Conservation (phyloP, 768 basidiomycete species). For the Suillus placidus region DNA sequence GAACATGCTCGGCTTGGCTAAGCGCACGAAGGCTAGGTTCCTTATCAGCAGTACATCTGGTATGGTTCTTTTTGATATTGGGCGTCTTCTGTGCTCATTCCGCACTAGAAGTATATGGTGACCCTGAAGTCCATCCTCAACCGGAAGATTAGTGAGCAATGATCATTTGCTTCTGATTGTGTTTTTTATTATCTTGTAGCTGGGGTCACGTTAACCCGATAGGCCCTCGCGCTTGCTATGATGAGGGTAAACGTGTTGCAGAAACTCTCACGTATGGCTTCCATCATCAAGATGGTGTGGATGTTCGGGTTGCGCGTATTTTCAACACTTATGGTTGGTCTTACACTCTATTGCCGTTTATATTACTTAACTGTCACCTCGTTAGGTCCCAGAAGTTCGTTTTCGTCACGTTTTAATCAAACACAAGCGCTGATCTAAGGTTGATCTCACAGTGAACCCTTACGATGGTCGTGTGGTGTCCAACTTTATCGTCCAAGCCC, state of each 20-base stretch:
- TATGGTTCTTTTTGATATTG: constrained; percentile 35
- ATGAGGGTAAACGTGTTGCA: constrained; percentile 98
- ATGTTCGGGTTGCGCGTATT: constrained; percentile 96
- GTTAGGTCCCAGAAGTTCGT: constrained; percentile 65
- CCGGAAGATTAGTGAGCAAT: constrained; percentile 85
- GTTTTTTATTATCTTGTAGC: constrained; percentile 43
- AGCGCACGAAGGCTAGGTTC: constrained; percentile 97
- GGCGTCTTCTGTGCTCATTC: constrained; percentile 8
- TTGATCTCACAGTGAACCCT: constrained; percentile 75
- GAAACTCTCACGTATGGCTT: constrained; percentile 98
- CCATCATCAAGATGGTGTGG: constrained; percentile 91
- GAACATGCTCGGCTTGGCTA: constrained; percentile 98
- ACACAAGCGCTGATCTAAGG: constrained; percentile 5
- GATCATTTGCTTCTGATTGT: constrained; percentile 2
- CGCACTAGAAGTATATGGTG: constrained; percentile 91
- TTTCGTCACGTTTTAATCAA: constrained; percentile 7
- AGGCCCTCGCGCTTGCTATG: constrained; percentile 98
- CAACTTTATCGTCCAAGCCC: constrained; percentile 98
- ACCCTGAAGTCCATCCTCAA: constrained; percentile 98
- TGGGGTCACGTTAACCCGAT: constrained; percentile 99
- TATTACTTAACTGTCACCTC: neutral
- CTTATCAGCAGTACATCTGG: constrained; percentile 94
- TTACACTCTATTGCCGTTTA: neutral
- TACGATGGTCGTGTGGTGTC: constrained; percentile 97
- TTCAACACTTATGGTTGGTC: constrained; percentile 89